phyloP scores from a whole-genome alignment of 1,139 yeast genomes.

The Geotrichum australiense region DNA sequence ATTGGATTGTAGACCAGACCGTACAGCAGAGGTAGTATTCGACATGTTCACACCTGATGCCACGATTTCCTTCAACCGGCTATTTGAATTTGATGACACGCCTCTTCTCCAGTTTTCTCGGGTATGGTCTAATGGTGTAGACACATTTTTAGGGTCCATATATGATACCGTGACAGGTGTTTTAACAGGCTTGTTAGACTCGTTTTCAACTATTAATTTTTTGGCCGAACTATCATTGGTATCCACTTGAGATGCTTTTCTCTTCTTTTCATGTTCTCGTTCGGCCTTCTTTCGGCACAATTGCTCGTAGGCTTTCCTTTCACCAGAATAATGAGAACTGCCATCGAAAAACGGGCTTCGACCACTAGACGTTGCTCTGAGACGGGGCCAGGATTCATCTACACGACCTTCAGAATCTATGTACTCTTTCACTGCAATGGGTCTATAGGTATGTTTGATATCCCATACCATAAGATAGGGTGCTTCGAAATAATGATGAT shows the following conservation, averaged over 20 bases:
- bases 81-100: not conserved
- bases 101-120: too few relatives aligned
- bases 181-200: too few relatives aligned
- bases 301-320: conserved; percentile 11
- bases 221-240: conserved; percentile 11
- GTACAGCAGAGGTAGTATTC: conserved; percentile 39
- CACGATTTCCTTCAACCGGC: conserved; percentile 53
- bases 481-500: conserved; percentile 72
- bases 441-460: conserved; percentile 68
- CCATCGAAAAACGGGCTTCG: conserved; percentile 53
- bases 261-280: conserved; percentile 16
- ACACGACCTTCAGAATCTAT: conserved; percentile 40
- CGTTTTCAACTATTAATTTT: conserved; percentile 7
- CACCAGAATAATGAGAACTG: not conserved
- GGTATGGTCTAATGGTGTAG: too few relatives aligned
- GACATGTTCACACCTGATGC: conserved; percentile 78
- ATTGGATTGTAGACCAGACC: conserved; percentile 28
- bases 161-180: too few relatives aligned
- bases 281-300: conserved; percentile 11
- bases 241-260: conserved; percentile 12
- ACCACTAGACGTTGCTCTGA: conserved; percentile 36
- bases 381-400: conserved; percentile 46
- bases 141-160: too few relatives aligned
- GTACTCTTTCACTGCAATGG: conserved; percentile 84
- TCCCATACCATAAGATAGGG: conserved; percentile 78